phyloP scores from a whole-genome alignment of 164 flowering plant species.

The Annona squamosa region DNA sequence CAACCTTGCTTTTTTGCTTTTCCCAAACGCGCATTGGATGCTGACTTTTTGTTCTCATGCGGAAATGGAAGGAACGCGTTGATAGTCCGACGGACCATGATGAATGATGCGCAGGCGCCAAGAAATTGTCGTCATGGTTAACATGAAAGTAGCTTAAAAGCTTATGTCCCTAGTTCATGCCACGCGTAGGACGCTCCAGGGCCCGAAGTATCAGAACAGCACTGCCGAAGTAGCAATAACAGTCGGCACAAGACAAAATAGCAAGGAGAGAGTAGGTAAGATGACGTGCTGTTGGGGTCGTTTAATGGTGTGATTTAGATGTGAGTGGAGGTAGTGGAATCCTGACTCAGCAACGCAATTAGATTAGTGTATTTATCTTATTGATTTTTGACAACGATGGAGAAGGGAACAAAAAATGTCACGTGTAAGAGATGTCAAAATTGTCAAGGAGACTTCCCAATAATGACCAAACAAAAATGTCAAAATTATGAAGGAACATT shows the following conservation, averaged over 20 bases:
- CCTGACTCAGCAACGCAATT: not conserved
- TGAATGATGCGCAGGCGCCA: not conserved
- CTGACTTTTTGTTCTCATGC: not conserved
- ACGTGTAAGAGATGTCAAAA: no score
- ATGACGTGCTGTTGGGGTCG: no score
- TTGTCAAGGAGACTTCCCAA: no score
- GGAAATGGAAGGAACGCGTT: not conserved
- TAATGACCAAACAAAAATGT: no score
- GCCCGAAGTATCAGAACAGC: not conserved
- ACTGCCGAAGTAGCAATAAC: not conserved
- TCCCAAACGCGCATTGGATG: not conserved
- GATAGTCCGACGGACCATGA: not conserved
- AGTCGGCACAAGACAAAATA: not conserved
- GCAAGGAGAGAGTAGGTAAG: not conserved
- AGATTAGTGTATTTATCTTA: not conserved
- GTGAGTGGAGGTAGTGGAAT: not conserved
- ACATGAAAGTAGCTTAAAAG: not conserved
- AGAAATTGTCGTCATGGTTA: not conserved
- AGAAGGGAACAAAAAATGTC: no score
- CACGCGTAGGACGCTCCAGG: not conserved
- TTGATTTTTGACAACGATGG: no score
- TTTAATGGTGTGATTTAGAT: not conserved
- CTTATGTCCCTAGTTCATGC: not conserved
- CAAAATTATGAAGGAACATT: no score
- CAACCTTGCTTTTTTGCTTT: no score